These are phyloP conservation scores for Phytomonas sp. DNA, from an alignment of 208 protist genomes.

Conservation along the genomic window DNA sequence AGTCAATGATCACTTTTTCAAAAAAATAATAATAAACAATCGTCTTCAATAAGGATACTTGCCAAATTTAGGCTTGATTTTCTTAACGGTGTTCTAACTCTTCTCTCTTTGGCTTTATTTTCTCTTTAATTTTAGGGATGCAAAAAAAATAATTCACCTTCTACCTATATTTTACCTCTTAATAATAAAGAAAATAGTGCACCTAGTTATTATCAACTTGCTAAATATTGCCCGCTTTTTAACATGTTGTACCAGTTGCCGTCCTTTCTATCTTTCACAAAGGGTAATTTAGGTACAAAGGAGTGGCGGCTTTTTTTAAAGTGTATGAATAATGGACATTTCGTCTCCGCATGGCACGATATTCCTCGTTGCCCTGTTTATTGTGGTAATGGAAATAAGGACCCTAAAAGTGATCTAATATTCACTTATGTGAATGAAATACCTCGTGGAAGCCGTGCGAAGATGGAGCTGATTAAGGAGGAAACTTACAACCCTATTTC, in stretches of 20 bases:
- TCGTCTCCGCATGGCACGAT: constrained; percentile 68
- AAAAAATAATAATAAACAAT: constrained; percentile 1
- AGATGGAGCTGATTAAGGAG: constrained; percentile 89
- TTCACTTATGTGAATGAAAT: constrained; percentile 84
- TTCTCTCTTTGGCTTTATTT: neutral
- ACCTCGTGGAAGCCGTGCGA: constrained; percentile 78
- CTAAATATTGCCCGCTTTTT: neutral
- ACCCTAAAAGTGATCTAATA: constrained; percentile 7
- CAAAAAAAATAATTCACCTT: constrained; percentile 1
- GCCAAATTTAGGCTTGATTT: neutral
- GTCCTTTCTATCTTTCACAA: constrained; percentile 7
- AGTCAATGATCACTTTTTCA: neutral
- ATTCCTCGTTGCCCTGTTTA: constrained; percentile 28
- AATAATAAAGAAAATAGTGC: neutral
- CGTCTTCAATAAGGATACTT: neutral
- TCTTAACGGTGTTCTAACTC: neutral
- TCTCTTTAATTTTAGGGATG: constrained; percentile 5
- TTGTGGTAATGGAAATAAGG: constrained; percentile 8
- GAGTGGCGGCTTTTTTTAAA: constrained; percentile 58
- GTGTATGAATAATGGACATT: neutral
- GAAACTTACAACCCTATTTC: constrained; percentile 88
- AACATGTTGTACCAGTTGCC: constrained; percentile 10
- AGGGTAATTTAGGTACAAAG: constrained; percentile 22
- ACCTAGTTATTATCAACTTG: neutral
- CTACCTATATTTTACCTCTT: neutral